Percentiles rank a stretch among this genome's conserved stretches.
Evolutionary conservation across 1,284 basidiomycete species (phyloP).

Genomic region (Flammula alnicola): DNA sequence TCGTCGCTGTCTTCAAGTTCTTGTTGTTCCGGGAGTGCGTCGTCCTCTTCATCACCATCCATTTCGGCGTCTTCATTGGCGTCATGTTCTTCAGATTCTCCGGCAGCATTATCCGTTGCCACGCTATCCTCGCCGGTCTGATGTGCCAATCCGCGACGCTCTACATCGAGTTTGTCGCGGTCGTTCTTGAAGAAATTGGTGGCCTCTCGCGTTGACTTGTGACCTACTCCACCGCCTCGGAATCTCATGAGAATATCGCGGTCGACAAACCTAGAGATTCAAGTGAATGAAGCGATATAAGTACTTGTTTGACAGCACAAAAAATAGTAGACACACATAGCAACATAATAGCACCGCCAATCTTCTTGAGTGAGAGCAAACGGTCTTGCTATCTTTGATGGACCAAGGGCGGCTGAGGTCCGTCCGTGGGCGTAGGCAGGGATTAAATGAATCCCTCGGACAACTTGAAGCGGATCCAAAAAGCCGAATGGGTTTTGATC

Average conservation of each 20-base stretch:
- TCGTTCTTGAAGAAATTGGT: constrained; percentile 15
- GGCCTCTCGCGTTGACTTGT: constrained; percentile 12
- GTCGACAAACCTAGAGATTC: constrained; percentile 19
- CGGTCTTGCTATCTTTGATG: constrained; percentile 6
- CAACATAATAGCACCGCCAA: constrained; percentile 19
- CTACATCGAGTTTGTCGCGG: too few species aligned
- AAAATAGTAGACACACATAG: constrained; percentile 14
- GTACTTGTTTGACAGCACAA: too few species aligned
- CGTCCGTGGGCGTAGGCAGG: constrained; percentile 11
- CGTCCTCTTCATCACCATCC: too few species aligned
- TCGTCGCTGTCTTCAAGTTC: too few species aligned
- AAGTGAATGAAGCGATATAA: too few species aligned
- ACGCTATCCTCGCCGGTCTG: too few species aligned
- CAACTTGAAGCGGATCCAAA: constrained; percentile 20
- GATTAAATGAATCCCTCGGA: constrained; percentile 24
- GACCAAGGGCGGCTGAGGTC: constrained; percentile 3
- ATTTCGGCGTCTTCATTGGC: too few species aligned
- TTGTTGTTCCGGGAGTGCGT: too few species aligned
- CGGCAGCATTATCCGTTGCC: too few species aligned
- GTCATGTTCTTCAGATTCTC: too few species aligned
- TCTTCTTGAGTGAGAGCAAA: constrained; percentile 11
- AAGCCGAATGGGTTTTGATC: constrained; percentile 23
- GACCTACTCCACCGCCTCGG: constrained; percentile 20
- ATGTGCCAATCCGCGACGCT: too few species aligned
- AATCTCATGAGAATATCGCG: constrained; percentile 23